Percentiles rank a stretch among this genome's conserved stretches.
phyloP scores from a whole-genome alignment of 2,329 filamentous ascomycete genomes.

The Fusarium metavorans region DNA sequence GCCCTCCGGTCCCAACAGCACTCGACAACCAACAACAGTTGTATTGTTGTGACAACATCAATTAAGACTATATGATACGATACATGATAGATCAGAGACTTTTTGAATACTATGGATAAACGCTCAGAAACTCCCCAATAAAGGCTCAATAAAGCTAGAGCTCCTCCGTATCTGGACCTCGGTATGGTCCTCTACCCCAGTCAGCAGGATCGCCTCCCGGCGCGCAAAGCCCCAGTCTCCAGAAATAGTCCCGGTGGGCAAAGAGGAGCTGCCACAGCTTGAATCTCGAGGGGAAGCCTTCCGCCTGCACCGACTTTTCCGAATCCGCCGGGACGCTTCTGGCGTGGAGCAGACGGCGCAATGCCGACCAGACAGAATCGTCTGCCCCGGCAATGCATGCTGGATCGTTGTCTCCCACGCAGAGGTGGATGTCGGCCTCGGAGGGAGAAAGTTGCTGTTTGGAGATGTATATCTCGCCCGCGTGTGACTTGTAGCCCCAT shows the following conservation, averaged over 20 bases:
- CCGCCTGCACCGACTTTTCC: conserved; percentile 27
- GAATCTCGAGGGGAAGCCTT: conserved; percentile 70
- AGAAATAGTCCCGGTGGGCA: conserved; percentile 96
- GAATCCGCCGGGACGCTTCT: conserved; percentile 42
- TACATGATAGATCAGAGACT: conserved; percentile 7
- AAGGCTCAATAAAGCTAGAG: conserved; percentile 44
- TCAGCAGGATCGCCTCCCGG: conserved; percentile 80
- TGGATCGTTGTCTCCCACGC: conserved; percentile 77
- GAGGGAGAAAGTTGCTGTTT: conserved; percentile 77
- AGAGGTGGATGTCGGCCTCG: conserved; percentile 76
- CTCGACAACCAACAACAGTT: neutral
- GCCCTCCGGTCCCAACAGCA: neutral
- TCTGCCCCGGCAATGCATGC: conserved; percentile 76
- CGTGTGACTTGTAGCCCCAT: conserved; percentile 89
- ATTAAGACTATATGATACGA: neutral
- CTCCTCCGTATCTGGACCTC: conserved; percentile 53
- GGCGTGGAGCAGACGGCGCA: conserved; percentile 41
- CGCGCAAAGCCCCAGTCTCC: conserved; percentile 89
- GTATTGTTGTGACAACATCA: neutral
- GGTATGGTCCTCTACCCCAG: conserved; percentile 69
- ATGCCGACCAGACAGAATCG: conserved; percentile 46
- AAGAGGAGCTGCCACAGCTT: conserved; percentile 95
- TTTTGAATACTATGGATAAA: conserved; percentile 11
- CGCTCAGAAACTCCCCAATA: neutral
- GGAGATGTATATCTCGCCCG: conserved; percentile 87